Evolutionary conservation across 108 stramenopile genomes (phyloP).

Genomic region (Pinguiococcus pyrenoidosus): DNA sequence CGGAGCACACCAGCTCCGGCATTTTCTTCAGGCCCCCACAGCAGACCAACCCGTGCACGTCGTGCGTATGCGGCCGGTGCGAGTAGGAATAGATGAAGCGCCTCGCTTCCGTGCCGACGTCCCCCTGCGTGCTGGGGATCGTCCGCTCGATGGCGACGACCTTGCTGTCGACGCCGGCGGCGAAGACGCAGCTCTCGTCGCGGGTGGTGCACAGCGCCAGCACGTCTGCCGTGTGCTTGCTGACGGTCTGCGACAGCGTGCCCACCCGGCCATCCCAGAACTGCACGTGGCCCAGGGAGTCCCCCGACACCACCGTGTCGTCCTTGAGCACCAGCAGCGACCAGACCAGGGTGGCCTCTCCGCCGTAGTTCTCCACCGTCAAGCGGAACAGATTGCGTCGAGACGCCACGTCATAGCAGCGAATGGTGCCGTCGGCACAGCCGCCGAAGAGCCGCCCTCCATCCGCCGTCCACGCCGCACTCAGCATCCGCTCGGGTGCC

Average conservation of each 20-base stretch:
- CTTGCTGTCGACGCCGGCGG: conserved; percentile 77
- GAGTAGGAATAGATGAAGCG: conserved; percentile 60
- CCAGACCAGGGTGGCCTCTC: conserved; percentile 70
- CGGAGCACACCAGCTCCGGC: conserved; percentile 58
- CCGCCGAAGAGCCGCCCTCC: conserved; percentile 66
- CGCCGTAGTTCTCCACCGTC: conserved; percentile 47
- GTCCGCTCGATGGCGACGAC: conserved; percentile 61
- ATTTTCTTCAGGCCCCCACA: background rate
- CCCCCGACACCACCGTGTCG: conserved; percentile 68
- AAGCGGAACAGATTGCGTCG: conserved; percentile 7
- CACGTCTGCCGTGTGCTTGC: conserved; percentile 74
- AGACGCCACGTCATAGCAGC: conserved; percentile 31
- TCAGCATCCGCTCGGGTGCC: conserved; percentile 57
- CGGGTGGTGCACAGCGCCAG: conserved; percentile 54
- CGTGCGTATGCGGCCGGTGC: conserved; percentile 81
- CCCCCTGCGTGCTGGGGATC: background rate
- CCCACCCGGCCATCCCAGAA: conserved; percentile 74
- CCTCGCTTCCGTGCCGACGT: conserved; percentile 6
- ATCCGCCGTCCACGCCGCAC: conserved; percentile 56
- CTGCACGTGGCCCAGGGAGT: conserved; percentile 73
- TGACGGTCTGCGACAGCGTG: conserved; percentile 58
- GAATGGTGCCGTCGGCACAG: conserved; percentile 78
- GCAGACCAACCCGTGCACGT: conserved; percentile 59
- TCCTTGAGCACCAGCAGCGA: conserved; percentile 48
- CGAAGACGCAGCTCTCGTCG: conserved; percentile 65